These are phyloP conservation scores for Gomphus sp. DNA, from an alignment of 1,284 basidiomycete genomes.

Conservation along the genomic window DNA sequence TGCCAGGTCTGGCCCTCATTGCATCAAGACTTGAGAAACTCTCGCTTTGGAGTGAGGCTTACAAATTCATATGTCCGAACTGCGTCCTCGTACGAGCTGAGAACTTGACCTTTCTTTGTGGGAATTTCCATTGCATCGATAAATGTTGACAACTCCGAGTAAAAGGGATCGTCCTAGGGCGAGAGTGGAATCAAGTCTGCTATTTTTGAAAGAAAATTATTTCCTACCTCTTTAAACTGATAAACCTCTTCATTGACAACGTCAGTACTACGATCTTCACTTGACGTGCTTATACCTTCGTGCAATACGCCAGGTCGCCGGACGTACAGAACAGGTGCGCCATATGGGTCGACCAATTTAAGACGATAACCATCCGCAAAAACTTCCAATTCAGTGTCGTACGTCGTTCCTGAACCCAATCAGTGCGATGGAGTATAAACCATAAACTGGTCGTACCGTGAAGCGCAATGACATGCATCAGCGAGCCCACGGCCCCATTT, in stretches of 20 bases:
- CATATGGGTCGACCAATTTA: constrained; percentile 28
- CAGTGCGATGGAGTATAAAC: background rate
- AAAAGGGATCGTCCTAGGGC: constrained; percentile 28
- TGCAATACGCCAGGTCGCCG: constrained; percentile 23
- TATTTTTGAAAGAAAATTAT: background rate
- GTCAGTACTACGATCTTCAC: background rate
- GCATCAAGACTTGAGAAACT: background rate
- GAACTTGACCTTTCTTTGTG: constrained; percentile 4
- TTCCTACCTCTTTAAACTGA: background rate
- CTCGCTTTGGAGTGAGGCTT: no score
- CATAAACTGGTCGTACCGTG: constrained; percentile 28
- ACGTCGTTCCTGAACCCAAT: constrained; percentile 16
- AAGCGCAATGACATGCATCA: constrained; percentile 44
- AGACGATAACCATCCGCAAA: constrained; percentile 39
- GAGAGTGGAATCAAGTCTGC: background rate
- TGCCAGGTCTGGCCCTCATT: background rate
- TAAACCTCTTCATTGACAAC: constrained; percentile 1
- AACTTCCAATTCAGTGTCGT: constrained; percentile 38
- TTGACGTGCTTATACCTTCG: constrained; percentile 12
- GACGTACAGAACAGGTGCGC: constrained; percentile 24
- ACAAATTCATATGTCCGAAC: background rate
- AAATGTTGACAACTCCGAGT: constrained; percentile 28
- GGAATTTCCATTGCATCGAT: constrained; percentile 22
- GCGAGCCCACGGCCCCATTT: constrained; percentile 40
- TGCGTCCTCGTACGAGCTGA: constrained; percentile 16